These are phyloP conservation scores for Avena eriantha DNA, from an alignment of 176 grass and related monocot genomes.

Conservation along the genomic window DNA sequence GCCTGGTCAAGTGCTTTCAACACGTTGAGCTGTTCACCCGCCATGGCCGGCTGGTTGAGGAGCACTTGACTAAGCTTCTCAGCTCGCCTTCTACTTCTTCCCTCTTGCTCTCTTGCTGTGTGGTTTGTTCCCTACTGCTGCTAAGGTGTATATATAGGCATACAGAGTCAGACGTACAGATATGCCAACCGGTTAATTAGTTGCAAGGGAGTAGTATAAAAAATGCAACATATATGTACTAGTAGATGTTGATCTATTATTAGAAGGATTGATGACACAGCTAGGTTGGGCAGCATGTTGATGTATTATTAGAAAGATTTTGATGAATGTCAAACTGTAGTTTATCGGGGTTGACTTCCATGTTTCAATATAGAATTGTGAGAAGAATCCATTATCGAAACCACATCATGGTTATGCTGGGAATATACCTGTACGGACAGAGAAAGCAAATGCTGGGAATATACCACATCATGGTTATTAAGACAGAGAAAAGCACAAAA, in stretches of 20 bases:
- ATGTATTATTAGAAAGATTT: not conserved
- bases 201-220: too few species aligned
- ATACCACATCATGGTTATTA: not conserved
- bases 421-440: not conserved
- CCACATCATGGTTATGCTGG: not conserved
- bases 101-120: too few species aligned
- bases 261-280: not conserved
- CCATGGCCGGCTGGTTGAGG: not conserved
- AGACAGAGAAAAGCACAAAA: too few species aligned
- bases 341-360: not conserved
- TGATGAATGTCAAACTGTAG: not conserved
- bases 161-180: too few species aligned
- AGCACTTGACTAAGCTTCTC: too few species aligned
- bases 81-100: too few species aligned
- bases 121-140: too few species aligned
- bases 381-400: not conserved
- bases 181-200: too few species aligned
- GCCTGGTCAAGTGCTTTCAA: conserved; percentile 10
- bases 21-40: not conserved
- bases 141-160: too few species aligned
- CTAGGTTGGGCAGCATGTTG: not conserved
- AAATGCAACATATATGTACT: too few species aligned
- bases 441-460: too few species aligned
- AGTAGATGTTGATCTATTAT: not conserved
- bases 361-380: not conserved